Percentiles rank a stretch among this genome's conserved stretches.
phyloP scores from a whole-genome alignment of 768 basidiomycete genomes.

The Calocybe gangraenosa region DNA sequence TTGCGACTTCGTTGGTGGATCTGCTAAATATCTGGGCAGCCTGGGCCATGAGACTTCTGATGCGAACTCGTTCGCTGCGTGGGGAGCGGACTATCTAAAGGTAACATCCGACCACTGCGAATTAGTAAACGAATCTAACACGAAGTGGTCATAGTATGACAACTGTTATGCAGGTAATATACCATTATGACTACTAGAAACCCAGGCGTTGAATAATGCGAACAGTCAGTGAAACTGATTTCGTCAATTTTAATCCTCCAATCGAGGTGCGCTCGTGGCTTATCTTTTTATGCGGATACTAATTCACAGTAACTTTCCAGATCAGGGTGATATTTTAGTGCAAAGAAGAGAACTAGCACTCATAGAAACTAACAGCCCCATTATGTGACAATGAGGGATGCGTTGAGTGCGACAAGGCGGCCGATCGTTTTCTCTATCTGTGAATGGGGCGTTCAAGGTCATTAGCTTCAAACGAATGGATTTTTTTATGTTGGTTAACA shows the following conservation, averaged over 20 bases:
- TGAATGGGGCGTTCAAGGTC: slow-evolving; percentile 43
- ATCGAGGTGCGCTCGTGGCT: slow-evolving; percentile 25
- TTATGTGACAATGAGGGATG: slow-evolving; percentile 42
- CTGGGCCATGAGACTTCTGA: slow-evolving; percentile 44
- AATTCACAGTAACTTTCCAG: slow-evolving; percentile 13
- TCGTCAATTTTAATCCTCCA: slow-evolving; percentile 41
- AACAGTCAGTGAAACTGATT: slow-evolving; percentile 33
- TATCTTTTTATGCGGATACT: not conserved
- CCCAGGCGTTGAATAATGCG: not conserved
- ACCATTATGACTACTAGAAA: not conserved
- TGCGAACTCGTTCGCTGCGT: slow-evolving; percentile 41
- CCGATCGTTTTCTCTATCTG: slow-evolving; percentile 51
- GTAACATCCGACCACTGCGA: slow-evolving; percentile 11
- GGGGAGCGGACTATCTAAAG: slow-evolving; percentile 47
- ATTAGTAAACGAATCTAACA: not conserved
- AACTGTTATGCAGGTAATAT: slow-evolving; percentile 45
- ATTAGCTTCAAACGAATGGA: not conserved
- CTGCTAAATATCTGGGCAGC: slow-evolving; percentile 39
- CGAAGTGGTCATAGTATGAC: slow-evolving; percentile 31
- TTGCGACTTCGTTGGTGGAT: slow-evolving; percentile 43
- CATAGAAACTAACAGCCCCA: slow-evolving; percentile 27
- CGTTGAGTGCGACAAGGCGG: slow-evolving; percentile 36
- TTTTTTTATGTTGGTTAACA: not conserved
- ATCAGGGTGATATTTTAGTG: slow-evolving; percentile 26
- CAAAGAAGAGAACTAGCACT: not conserved